Conservation (phyloP, 805 yeast genomes). For the Wickerhamiella parazyma region DNA sequence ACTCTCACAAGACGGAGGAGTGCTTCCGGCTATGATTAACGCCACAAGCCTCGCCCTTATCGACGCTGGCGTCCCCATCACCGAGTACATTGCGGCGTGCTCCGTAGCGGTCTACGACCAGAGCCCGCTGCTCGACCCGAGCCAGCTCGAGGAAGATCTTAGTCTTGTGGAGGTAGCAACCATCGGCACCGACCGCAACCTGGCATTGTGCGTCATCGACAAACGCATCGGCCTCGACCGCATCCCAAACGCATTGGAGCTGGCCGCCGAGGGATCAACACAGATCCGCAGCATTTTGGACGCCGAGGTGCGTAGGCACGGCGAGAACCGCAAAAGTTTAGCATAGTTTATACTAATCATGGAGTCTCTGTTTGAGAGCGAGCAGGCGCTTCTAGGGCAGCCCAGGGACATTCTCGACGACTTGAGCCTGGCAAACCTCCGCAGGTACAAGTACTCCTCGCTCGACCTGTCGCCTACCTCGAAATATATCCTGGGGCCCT, state of each 20-base stretch:
- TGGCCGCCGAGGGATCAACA: conserved; percentile 81
- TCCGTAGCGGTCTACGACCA: conserved; percentile 66
- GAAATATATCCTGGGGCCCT: conserved; percentile 56
- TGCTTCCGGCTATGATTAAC: conserved; percentile 65
- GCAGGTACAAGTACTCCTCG: conserved; percentile 22
- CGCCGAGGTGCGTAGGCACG: conserved; percentile 62
- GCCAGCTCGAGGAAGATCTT: conserved; percentile 76
- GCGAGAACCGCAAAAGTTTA: conserved; percentile 22
- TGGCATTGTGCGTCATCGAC: conserved; percentile 64
- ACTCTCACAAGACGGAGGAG: conserved; percentile 80
- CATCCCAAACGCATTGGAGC: conserved; percentile 58
- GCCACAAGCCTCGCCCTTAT: conserved; percentile 79
- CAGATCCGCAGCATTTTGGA: conserved; percentile 78
- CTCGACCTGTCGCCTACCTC: conserved; percentile 78
- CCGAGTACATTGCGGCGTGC: conserved; percentile 73
- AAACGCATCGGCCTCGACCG: conserved; percentile 74
- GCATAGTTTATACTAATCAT: neutral
- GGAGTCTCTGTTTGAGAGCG: conserved; percentile 18
- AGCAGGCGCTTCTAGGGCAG: conserved; percentile 19
- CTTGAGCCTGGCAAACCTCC: conserved; percentile 15
- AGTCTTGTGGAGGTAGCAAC: conserved; percentile 72
- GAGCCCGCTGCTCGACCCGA: conserved; percentile 73
- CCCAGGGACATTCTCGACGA: conserved; percentile 17
- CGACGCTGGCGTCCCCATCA: conserved; percentile 92
- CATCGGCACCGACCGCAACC: conserved; percentile 67